Evolutionary conservation across 345 rosid species (phyloP).

Genomic region (Excoecaria agallocha): DNA sequence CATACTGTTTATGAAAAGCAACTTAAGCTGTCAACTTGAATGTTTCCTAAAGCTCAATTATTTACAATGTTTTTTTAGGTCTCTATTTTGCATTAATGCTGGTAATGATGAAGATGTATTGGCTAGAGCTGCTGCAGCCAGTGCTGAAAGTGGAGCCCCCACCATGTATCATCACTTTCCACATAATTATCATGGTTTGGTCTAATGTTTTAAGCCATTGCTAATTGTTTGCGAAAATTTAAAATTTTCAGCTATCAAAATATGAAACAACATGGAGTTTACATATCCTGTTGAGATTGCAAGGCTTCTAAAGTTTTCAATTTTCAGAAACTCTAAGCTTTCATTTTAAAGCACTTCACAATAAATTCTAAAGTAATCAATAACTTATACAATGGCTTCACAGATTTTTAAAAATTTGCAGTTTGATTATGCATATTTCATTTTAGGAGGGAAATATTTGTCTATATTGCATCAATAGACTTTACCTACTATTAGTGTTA

Average conservation of each 20-base stretch:
- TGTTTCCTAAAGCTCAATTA: slow-evolving; percentile 1
- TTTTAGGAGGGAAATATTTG: neutral
- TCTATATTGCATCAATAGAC: neutral
- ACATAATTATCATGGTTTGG: slow-evolving; percentile 30
- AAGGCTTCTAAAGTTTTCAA: neutral
- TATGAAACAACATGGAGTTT: neutral
- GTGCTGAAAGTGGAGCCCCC: slow-evolving; percentile 66
- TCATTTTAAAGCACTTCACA: neutral
- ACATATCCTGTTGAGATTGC: neutral
- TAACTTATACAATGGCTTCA: neutral
- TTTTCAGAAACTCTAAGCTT: neutral
- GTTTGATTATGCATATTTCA: neutral
- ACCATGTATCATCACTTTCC: slow-evolving; percentile 61
- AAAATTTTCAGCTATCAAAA: neutral
- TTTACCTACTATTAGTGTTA: neutral
- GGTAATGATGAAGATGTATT: slow-evolving; percentile 68
- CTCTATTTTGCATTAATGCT: slow-evolving; percentile 43
- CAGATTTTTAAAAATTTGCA: neutral
- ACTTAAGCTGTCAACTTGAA: neutral
- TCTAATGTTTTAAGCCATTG: slow-evolving; percentile 19
- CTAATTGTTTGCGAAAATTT: slow-evolving; percentile 11
- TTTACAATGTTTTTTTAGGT: slow-evolving; percentile 38
- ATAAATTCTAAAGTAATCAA: neutral
- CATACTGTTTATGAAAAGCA: neutral
- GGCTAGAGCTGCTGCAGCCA: slow-evolving; percentile 61